Percentiles rank a stretch among this genome's conserved stretches.
These are phyloP conservation scores for Pseudozyma sp. DNA, from an alignment of 1,284 basidiomycete genomes.

Conservation along the genomic window DNA sequence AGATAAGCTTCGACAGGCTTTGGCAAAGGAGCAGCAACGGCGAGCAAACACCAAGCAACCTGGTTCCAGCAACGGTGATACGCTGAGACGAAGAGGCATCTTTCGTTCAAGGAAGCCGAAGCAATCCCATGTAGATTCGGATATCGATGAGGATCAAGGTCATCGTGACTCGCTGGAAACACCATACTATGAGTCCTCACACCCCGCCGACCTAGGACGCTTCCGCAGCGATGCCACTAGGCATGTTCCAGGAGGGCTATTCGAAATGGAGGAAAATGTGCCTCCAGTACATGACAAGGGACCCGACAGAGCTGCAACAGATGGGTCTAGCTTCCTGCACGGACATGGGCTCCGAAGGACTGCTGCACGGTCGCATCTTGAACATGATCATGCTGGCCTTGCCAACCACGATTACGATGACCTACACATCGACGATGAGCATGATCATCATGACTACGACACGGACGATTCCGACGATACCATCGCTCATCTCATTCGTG, in stretches of 20 bases:
- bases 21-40: slow-evolving; percentile 24
- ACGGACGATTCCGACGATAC: slow-evolving; percentile 50
- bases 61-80: slow-evolving; percentile 17
- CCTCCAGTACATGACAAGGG: background rate
- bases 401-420: slow-evolving; percentile 8
- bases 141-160: slow-evolving; percentile 15
- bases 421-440: slow-evolving; percentile 1
- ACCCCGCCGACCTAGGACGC: slow-evolving; percentile 9
- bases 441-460: slow-evolving; percentile 21
- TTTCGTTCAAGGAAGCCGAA: slow-evolving; percentile 17
- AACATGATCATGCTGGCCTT: slow-evolving; percentile 3
- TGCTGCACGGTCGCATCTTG: background rate
- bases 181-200: slow-evolving; percentile 12
- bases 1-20: slow-evolving; percentile 20
- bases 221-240: slow-evolving; percentile 15
- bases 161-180: background rate
- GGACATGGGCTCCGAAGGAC: background rate
- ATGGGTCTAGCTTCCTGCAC: background rate
- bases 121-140: slow-evolving; percentile 5
- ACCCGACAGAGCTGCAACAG: background rate
- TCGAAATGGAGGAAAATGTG: slow-evolving; percentile 5
- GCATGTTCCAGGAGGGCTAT: slow-evolving; percentile 47
- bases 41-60: slow-evolving; percentile 13
- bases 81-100: slow-evolving; percentile 15
- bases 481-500: slow-evolving; percentile 34